Base-by-base conservation (phyloP, 2,329 filamentous ascomycete genomes). In the Aspergillaceae sp. region DNA sequence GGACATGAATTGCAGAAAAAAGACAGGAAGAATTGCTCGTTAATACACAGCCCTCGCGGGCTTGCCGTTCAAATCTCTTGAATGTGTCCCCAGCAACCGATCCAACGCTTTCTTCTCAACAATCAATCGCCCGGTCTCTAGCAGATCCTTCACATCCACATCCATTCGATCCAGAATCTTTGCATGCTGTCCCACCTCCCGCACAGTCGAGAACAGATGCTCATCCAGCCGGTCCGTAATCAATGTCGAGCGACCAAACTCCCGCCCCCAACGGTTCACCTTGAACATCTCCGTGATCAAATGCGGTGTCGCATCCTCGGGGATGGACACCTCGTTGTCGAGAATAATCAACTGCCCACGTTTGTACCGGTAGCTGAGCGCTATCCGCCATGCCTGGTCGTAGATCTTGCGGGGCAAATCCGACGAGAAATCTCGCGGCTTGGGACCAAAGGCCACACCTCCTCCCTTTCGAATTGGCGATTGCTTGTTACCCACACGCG, bases 381-480 rank as follows among this genome's bases (percentile, higher is more conserved):
- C 92, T 38, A 86, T 97, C 63, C 92, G 82, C 87, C 88, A 97
- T 7, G 92, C 92, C 58, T 94, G 77, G 69, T 97, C 90, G 72
- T 98, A 98, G 41, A 95, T 80, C 73, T 97, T 97, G 63, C 78
- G 78, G 58, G 85, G 89, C 46, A 98, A 75, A 10, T 78, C 78
- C 26, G 90, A 94, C 49, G 80, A 80, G 63, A 98, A 98, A 71
- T 97, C 88, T 64, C 92, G 79, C 28, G 90, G 90, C 58, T 90
- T 83, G 29, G 92, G 92, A n/a, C 92, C 92, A 61, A 89, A 87
- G 0, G 82, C 75, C 57, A 94, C 91, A 68, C 89, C 91, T 68
- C 92, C 92, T 53, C 92, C 92, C 51, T 77, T 77, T 37, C 88
- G 71, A 66, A 94, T 79, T 2, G 92, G 92, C 40, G 82, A 88